Evolutionary conservation across 2,329 filamentous ascomycete species (phyloP).

Genomic region (Bipolaris victoriae): DNA sequence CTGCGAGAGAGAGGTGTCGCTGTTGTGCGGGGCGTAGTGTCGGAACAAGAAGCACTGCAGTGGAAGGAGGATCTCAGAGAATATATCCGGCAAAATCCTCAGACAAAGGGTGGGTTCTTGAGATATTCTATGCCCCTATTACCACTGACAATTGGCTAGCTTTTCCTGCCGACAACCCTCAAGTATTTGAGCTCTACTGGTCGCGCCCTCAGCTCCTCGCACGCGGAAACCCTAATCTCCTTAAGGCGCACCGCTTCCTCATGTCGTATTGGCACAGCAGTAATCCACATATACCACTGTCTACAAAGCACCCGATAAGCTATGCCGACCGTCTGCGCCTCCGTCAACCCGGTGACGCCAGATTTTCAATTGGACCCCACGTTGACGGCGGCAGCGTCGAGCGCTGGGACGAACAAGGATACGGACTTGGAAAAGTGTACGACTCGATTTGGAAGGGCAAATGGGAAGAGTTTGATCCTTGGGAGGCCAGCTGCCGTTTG

Average conservation of each 20-base stretch:
- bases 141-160: slow-evolving; percentile 38
- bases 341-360: slow-evolving; percentile 61
- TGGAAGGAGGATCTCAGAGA: slow-evolving; percentile 54
- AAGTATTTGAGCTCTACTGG: slow-evolving; percentile 61
- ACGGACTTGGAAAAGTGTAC: slow-evolving; percentile 70
- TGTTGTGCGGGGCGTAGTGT: slow-evolving; percentile 54
- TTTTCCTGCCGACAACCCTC: slow-evolving; percentile 56
- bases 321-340: slow-evolving; percentile 59
- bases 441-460: slow-evolving; percentile 72
- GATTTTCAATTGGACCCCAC: slow-evolving; percentile 63
- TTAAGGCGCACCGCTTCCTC: slow-evolving; percentile 55
- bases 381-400: slow-evolving; percentile 59
- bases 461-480: slow-evolving; percentile 85
- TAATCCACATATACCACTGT: slow-evolving; percentile 52
- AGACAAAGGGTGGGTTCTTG: slow-evolving; percentile 45
- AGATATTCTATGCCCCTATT: background rate
- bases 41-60: slow-evolving; percentile 52
- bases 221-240: slow-evolving; percentile 55
- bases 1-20: slow-evolving; percentile 63
- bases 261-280: slow-evolving; percentile 58
- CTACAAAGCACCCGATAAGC: slow-evolving; percentile 54
- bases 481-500: slow-evolving; percentile 74
- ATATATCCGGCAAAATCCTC: slow-evolving; percentile 56
- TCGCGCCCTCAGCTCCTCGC: slow-evolving; percentile 55
- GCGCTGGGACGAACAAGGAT: slow-evolving; percentile 65